Evolutionary conservation across 2,329 filamentous ascomycete genomes (phyloP), one percentile per base, ranked within the genome.

Genomic region (Colletotrichum acutatum): DNA sequence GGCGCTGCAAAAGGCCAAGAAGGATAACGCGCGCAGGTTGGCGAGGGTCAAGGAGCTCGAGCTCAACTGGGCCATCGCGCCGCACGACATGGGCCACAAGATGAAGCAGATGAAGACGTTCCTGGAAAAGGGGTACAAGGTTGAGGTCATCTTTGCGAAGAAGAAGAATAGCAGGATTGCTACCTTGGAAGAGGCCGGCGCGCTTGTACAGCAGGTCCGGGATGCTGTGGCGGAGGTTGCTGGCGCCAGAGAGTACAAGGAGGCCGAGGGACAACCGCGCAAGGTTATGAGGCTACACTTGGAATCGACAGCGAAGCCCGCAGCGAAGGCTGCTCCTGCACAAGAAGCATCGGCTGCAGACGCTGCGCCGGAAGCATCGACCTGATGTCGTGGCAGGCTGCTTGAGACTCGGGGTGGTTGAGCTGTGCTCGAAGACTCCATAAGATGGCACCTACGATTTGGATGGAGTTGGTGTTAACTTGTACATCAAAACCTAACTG

Each of bases 1-100:
- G 74, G 82, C 86, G 74, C 84, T 83, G 75, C 84, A 84, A 74
- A 82, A 83, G 77, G 85, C 79, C 75, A 83, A 80, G 66, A 84
- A 85, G 58, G 83, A 84, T 71, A 76, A 77, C 77, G 78, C 83
- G 74, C 80, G 82, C 75, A 73, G 80, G 78, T 76, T 79, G 24
- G 78, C 84, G 46, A 86, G 85, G 75, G 79, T 82, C 19, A 98
- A 98, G 84, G 92, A 92, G 79, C 82, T 98, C n/a, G 95, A 98
- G 83, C 77, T 98, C 77, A 96, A 95, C 81, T 98, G 95, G 95
- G 91, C 92, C 42, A 97, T 97, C 78, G 91, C 91, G 74, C 79
- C 82, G 14, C 89, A 96, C 79, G 95, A 98, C 84, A 81, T 98
- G 65, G 84, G 84, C n/a, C 92, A 94, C 80, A 90, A 92, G 79